phyloP scores from a whole-genome alignment of 1,284 basidiomycete species.

The Sporisorium exsertum region DNA sequence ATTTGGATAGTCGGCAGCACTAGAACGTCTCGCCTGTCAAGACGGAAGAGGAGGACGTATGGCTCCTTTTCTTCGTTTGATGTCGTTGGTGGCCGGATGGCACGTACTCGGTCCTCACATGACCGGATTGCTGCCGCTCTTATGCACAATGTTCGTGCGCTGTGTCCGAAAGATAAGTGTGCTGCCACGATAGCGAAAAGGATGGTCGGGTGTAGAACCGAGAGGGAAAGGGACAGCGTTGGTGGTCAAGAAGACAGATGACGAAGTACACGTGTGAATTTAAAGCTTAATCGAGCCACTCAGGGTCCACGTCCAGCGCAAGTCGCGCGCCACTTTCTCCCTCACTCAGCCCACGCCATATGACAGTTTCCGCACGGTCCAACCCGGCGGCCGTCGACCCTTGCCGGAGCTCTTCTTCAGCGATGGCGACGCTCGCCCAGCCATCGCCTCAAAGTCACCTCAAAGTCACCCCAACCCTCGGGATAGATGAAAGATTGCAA shows the following conservation, averaged over 20 bases:
- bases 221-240: background rate
- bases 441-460: background rate
- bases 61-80: background rate
- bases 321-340: background rate
- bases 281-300: background rate
- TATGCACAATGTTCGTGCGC: background rate
- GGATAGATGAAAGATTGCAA: background rate
- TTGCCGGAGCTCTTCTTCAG: background rate
- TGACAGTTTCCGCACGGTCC: background rate
- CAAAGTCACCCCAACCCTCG: background rate
- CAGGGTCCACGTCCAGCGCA: conserved; percentile 7
- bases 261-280: background rate
- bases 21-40: background rate
- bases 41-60: background rate
- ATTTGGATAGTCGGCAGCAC: background rate
- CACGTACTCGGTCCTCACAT: background rate
- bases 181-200: background rate
- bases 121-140: background rate
- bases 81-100: conserved; percentile 6
- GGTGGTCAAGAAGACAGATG: background rate
- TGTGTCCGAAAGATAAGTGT: background rate
- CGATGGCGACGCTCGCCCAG: no score
- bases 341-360: background rate
- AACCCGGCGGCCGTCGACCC: background rate
- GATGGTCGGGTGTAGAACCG: background rate